phyloP scores from a whole-genome alignment of 768 basidiomycete species.

The Hydnomerulius pinastri region DNA sequence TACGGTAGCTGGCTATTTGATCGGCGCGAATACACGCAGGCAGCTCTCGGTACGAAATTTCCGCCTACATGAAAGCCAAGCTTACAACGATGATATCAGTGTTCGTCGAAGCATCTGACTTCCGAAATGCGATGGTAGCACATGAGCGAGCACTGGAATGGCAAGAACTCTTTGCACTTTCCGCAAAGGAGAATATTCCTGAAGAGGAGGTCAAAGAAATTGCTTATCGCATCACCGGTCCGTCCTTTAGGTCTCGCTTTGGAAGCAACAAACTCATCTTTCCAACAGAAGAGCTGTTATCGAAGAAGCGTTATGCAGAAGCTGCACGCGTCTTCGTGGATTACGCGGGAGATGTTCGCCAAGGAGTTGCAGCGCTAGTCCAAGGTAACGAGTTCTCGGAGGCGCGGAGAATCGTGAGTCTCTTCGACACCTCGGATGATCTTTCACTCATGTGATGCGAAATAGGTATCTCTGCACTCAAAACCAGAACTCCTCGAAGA shows the following conservation, averaged over 20 bases:
- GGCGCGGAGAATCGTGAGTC: conserved; percentile 79
- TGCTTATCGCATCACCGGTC: conserved; percentile 82
- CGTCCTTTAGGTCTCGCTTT: conserved; percentile 22
- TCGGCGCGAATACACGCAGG: conserved; percentile 77
- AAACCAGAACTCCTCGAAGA: conserved; percentile 66
- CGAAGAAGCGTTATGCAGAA: conserved; percentile 79
- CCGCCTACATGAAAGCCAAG: neutral
- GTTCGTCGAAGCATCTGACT: conserved; percentile 67
- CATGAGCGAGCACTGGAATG: conserved; percentile 88
- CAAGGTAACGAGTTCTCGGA: conserved; percentile 86
- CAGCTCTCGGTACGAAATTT: conserved; percentile 67
- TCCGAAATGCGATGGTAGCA: conserved; percentile 78
- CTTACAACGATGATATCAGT: conserved; percentile 44
- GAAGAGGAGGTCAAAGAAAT: conserved; percentile 61
- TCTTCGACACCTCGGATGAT: conserved; percentile 8
- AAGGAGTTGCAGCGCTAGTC: conserved; percentile 73
- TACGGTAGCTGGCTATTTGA: conserved; percentile 92
- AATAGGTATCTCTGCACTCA: conserved; percentile 60
- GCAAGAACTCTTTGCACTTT: conserved; percentile 89
- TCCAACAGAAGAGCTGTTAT: conserved; percentile 70
- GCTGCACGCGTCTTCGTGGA: conserved; percentile 83
- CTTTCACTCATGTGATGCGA: neutral
- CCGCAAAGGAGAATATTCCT: conserved; percentile 48
- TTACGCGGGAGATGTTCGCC: conserved; percentile 76
- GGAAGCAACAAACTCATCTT: conserved; percentile 4